Base-by-base conservation (phyloP, 1,139 yeast species). In the Pneumocystis wakefieldiae region DNA sequence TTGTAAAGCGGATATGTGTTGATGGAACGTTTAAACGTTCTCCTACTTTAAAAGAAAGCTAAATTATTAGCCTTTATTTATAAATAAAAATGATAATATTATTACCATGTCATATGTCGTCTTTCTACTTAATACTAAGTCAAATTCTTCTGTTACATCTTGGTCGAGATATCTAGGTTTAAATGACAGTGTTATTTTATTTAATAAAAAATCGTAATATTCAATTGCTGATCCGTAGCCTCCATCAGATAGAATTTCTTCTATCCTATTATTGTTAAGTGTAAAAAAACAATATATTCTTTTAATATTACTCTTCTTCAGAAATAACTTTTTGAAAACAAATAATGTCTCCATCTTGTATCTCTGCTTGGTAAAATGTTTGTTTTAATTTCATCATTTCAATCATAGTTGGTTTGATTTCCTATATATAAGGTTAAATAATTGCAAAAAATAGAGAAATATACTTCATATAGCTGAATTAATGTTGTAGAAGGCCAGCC, bases 301-400 rank as follows among this genome's bases (percentile, higher is more conserved):
- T 68, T 61, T 66, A 66, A 61, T 64, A 68, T 63, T 67, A 61
- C 24, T 67, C 61, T 8, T 66, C 68, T 3, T 69, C 73, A 3
- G 69, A 60, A 1, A 67, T 64, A 4, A 73, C 71, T 57, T 73
- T 72, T 65, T 85, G 85, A 62, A 86, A 80, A 37, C 87, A 78
- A 17, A 91, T 73, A 29, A 91, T 86, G 71, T 90, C 97, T 68
- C 97, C 97, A 68, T 81, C 84, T 19, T 80, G 79, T 53, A 91
- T 74, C 71, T 90, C 97, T 53, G 82, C 78, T 66, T 82, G 80
- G 67, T 80, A 82, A 68, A 86, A 81, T 0, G 86, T 76, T 61
- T 70, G 69, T 57, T 76, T 73, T 5, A 73, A 71, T 3, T 75
- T 71, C 59, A 81, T 77, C 8, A 83, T 69, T 57, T 85, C 87